Base-by-base conservation (phyloP, 306 rosid genomes). In the Corylus heterophylla region DNA sequence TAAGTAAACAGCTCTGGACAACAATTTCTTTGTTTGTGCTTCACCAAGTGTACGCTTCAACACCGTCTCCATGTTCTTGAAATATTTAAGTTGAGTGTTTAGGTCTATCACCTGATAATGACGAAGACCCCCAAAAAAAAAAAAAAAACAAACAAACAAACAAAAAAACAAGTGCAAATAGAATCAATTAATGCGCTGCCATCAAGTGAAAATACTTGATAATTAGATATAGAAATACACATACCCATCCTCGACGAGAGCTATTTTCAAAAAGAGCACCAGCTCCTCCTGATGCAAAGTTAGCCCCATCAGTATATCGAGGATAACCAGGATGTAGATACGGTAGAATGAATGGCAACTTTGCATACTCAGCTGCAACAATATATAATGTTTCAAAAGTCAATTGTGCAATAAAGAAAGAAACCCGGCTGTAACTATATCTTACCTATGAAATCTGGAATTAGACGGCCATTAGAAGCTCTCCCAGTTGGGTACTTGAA, bases 201-300 rank as follows among this genome's bases (percentile, higher is more conserved):
- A 48, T 12, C 13, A 48, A 2, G 13, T 10, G 3, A 0, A 48
- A 48, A 48, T 2, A 20, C 69, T 22, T 62, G 17, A 22, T 22
- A 22, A 9, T 27, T 4, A 27, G 17, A 25, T 71, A 64, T 18
- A 71, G 7, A 12, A 27, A 3, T 20, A 58, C 83, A 52, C 83
- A 50, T 76, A 89, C 90, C 18, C 55, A 47, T 84, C 86, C 88
- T 29, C 22, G 52, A 76, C 51, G 20, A 44, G 87, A 29, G 31
- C 2, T 29, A 29, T 29, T 91, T 80, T 78, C 86, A 22, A 22
- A 8, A 0, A 89, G 79, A 86, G 89, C 92, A 70, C 96, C 96
- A 22, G 88, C 84, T 4, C 90, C 90, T 22, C 79, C 91, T 2
- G 96, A 89, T 16, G 96, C 93, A 75, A 91, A 89, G 78, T 89